These are phyloP conservation scores for Pisolithus tinctorius DNA, from an alignment of 768 basidiomycete genomes.

Conservation along the genomic window DNA sequence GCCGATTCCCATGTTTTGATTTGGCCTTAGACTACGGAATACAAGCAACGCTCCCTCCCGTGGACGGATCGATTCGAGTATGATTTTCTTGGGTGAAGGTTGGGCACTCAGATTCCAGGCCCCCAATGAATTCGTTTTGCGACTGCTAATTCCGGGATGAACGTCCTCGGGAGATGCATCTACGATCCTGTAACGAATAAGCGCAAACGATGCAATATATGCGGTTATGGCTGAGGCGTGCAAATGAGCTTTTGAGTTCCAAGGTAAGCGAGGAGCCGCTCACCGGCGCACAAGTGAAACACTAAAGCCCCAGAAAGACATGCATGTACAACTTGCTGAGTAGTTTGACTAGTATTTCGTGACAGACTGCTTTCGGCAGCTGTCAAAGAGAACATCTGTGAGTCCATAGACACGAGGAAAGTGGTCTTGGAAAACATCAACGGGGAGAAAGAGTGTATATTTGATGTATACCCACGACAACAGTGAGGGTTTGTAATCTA, in stretches of 20 bases:
- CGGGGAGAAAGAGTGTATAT: neutral
- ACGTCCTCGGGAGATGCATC: slow-evolving; percentile 10
- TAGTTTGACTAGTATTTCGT: neutral
- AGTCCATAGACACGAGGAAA: slow-evolving; percentile 24
- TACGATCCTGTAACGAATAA: slow-evolving; percentile 22
- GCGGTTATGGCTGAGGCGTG: slow-evolving; percentile 19
- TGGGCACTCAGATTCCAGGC: slow-evolving; percentile 5
- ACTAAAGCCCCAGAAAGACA: slow-evolving; percentile 25
- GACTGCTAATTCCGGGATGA: slow-evolving; percentile 7
- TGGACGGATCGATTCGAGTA: slow-evolving; percentile 13
- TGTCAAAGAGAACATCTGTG: slow-evolving; percentile 21
- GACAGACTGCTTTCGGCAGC: slow-evolving; percentile 16
- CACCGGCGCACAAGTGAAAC: slow-evolving; percentile 25
- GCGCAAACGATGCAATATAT: slow-evolving; percentile 21
- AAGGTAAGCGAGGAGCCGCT: slow-evolving; percentile 3
- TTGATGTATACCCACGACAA: slow-evolving; percentile 16
- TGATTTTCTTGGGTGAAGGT: slow-evolving; percentile 3
- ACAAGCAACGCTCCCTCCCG: neutral
- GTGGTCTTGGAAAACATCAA: slow-evolving; percentile 16
- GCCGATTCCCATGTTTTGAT: neutral
- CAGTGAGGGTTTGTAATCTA: slow-evolving; percentile 21
- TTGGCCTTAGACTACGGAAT: neutral
- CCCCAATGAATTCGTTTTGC: neutral
- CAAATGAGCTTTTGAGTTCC: neutral
- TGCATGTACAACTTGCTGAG: slow-evolving; percentile 21